Percentiles rank a stretch among this genome's conserved stretches.
Evolutionary conservation across 2,329 filamentous ascomycete genomes (phyloP).

Genomic region (Sporothrix sp.): DNA sequence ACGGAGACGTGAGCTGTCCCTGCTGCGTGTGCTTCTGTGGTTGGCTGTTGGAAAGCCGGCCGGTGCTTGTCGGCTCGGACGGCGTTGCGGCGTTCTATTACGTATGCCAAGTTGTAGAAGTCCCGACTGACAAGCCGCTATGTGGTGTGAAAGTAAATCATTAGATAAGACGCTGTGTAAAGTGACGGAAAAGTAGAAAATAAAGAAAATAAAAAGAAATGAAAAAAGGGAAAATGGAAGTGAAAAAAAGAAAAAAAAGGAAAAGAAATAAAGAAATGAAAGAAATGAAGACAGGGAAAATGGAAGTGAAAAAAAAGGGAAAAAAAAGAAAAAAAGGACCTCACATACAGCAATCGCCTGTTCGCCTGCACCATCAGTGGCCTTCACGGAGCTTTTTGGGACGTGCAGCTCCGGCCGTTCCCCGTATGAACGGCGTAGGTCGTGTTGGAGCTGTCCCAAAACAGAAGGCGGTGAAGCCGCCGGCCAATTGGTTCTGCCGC

Average conservation of each 20-base stretch:
- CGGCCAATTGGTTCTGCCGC: background rate
- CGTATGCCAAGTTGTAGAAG: too few species aligned
- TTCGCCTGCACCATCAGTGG: background rate
- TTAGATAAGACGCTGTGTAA: too few species aligned
- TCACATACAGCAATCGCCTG: background rate
- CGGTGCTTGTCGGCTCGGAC: too few species aligned
- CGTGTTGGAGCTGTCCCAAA: background rate
- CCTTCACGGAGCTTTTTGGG: too few species aligned
- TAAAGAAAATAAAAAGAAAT: background rate
- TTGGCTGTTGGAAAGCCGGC: too few species aligned
- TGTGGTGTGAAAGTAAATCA: too few species aligned
- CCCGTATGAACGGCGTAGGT: background rate
- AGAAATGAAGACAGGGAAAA: background rate
- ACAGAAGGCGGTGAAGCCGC: slow-evolving; percentile 12
- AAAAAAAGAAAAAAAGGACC: background rate
- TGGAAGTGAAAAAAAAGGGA: background rate
- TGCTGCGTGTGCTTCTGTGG: too few species aligned
- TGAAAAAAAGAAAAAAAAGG: background rate
- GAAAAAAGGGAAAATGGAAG: background rate
- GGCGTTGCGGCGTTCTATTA: too few species aligned
- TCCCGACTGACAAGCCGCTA: too few species aligned
- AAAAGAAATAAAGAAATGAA: background rate
- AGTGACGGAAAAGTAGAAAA: background rate
- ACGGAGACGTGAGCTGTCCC: too few species aligned
- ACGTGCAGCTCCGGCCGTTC: background rate